Evolutionary conservation across 2,329 filamentous ascomycete genomes (phyloP).

Genomic region (Trichoderma cornu-damae): DNA sequence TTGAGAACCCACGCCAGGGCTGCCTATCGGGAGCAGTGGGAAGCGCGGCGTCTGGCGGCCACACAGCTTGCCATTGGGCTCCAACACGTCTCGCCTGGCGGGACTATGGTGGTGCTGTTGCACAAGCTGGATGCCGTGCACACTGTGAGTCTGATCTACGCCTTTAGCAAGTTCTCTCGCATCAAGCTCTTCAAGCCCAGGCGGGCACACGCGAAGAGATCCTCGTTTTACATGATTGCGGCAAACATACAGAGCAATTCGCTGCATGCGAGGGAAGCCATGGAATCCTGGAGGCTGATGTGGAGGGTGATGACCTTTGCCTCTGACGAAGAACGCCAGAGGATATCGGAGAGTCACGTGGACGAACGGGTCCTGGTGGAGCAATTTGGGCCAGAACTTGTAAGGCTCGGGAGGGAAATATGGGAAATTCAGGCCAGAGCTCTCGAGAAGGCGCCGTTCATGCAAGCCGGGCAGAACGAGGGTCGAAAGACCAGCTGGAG

Average conservation of each 20-base stretch:
- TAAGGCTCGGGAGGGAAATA: conserved; percentile 28
- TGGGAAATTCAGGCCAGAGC: conserved; percentile 36
- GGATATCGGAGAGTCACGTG: conserved; percentile 3
- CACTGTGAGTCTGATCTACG: conserved; percentile 34
- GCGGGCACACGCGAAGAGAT: conserved; percentile 36
- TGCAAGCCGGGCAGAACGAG: conserved; percentile 17
- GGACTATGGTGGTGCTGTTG: conserved; percentile 47
- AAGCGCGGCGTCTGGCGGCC: conserved; percentile 35
- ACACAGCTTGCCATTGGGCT: conserved; percentile 44
- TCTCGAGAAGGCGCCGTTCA: conserved; percentile 28
- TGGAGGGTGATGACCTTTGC: conserved; percentile 40
- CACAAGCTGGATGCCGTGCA: conserved; percentile 43
- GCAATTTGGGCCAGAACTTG: conserved; percentile 34
- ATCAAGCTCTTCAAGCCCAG: conserved; percentile 43
- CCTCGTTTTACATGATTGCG: conserved; percentile 52
- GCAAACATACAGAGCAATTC: conserved; percentile 34
- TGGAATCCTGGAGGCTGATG: conserved; percentile 37
- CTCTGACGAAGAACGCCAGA: conserved; percentile 24
- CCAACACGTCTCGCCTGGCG: conserved; percentile 40
- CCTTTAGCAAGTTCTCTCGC: conserved; percentile 39
- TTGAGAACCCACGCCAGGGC: conserved; percentile 36
- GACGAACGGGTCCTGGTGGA: conserved; percentile 26
- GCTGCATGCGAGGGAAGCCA: conserved; percentile 31
- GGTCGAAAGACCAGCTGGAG: conserved; percentile 1
- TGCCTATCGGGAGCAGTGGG: conserved; percentile 31